Evolutionary conservation across 2,329 filamentous ascomycete species (phyloP).

Genomic region (Moelleriella libera): DNA sequence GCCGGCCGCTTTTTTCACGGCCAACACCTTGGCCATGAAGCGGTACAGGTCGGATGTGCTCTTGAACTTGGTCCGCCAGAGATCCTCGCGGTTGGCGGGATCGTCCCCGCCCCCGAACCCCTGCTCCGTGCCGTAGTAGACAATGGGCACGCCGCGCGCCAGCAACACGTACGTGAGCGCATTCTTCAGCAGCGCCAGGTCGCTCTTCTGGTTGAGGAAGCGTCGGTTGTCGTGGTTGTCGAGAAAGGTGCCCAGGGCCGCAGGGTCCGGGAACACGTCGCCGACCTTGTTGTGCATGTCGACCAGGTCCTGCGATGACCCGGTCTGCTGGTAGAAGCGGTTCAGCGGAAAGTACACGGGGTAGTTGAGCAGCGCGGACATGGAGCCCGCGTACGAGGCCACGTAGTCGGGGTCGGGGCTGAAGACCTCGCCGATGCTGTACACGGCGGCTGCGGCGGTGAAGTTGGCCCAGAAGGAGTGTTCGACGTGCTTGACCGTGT

Average conservation of each 20-base stretch:
- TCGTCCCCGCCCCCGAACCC: conserved; percentile 35
- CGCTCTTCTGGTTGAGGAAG: conserved; percentile 35
- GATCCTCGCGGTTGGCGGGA: conserved; percentile 39
- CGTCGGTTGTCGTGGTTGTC: conserved; percentile 47
- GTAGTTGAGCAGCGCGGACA: conserved; percentile 38
- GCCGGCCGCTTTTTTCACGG: conserved; percentile 28
- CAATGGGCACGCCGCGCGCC: conserved; percentile 45
- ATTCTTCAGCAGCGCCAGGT: conserved; percentile 44
- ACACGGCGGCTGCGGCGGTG: too few species aligned
- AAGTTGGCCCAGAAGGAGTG: too few species aligned
- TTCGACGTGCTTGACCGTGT: too few species aligned
- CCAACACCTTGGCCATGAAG: conserved; percentile 25
- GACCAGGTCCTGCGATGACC: conserved; percentile 23
- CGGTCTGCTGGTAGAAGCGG: conserved; percentile 21
- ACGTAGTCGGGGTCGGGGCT: too few species aligned
- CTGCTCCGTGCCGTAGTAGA: conserved; percentile 55
- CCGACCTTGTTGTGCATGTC: conserved; percentile 22
- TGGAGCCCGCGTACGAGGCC: too few species aligned
- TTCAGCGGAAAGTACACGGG: conserved; percentile 31
- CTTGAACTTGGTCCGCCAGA: conserved; percentile 39
- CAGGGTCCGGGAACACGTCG: conserved; percentile 25
- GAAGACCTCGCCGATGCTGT: too few species aligned
- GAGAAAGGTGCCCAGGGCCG: conserved; percentile 34
- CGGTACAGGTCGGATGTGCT: conserved; percentile 30
- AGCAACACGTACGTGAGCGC: conserved; percentile 47